A percentile compares a stretch with the other conserved stretches of the same genome.
These are phyloP conservation scores for Leptographium lundbergii DNA, from an alignment of 2,329 filamentous ascomycete species.

Conservation along the genomic window DNA sequence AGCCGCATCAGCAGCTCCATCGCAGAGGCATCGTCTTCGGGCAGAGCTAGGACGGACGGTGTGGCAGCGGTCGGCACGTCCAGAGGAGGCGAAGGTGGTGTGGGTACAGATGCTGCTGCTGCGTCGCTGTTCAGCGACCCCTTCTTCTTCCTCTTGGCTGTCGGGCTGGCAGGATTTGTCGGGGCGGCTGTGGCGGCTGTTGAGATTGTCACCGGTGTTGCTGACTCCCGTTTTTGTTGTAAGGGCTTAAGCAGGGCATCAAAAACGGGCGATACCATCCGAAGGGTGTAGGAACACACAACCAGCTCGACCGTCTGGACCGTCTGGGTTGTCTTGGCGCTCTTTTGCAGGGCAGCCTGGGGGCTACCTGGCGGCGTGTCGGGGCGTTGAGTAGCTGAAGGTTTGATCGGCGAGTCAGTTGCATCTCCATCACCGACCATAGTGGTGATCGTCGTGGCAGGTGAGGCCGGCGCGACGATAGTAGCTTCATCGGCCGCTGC, in stretches of 20 bases:
- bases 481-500: not conserved
- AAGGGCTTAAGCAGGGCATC: conserved; percentile 1
- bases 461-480: not conserved
- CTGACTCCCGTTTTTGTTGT: not conserved
- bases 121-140: not conserved
- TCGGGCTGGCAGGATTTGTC: not conserved
- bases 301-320: conserved; percentile 5
- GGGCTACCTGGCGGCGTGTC: no score
- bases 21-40: conserved; percentile 8
- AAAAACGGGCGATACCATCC: conserved; percentile 10
- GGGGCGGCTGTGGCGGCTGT: no score
- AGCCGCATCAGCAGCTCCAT: conserved; percentile 9
- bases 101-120: not conserved
- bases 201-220: no score
- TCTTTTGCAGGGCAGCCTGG: no score
- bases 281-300: conserved; percentile 11
- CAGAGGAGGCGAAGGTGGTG: not conserved
- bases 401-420: not conserved
- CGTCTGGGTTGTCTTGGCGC: not conserved
- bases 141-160: not conserved
- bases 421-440: not conserved
- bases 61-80: not conserved
- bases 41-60: conserved; percentile 3
- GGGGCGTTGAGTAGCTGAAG: no score
- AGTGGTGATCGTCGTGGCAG: not conserved